phyloP scores from a whole-genome alignment of 495 filamentous ascomycete genomes.

The Parachaetomium inaequale region DNA sequence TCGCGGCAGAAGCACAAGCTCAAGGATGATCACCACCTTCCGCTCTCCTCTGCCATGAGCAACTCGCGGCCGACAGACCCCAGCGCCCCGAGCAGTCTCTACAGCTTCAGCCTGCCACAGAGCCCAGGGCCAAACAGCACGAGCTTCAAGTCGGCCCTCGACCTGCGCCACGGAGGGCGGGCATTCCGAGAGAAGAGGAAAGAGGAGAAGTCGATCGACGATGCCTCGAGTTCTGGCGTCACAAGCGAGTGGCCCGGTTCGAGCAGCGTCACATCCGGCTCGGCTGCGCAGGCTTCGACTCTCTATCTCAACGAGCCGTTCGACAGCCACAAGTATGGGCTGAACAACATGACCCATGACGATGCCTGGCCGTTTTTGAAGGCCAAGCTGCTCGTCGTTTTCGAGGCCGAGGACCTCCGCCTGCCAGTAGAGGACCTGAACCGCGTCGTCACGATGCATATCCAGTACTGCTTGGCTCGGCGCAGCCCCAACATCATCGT shows the following conservation, averaged over 20 bases:
- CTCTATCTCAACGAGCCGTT: constrained; percentile 46
- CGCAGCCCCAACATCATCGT: constrained; percentile 64
- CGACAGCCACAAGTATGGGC: constrained; percentile 57
- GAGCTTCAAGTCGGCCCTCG: constrained; percentile 74
- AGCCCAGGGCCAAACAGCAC: constrained; percentile 67
- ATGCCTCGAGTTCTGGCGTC: constrained; percentile 34
- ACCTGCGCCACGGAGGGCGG: constrained; percentile 79
- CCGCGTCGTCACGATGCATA: constrained; percentile 71
- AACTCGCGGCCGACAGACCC: constrained; percentile 87
- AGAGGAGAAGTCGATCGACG: constrained; percentile 60
- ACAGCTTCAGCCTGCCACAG: constrained; percentile 65
- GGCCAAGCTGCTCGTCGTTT: constrained; percentile 81
- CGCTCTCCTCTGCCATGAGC: constrained; percentile 83
- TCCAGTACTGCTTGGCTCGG: constrained; percentile 72
- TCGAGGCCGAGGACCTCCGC: constrained; percentile 86
- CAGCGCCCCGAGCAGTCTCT: constrained; percentile 77
- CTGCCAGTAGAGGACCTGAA: constrained; percentile 95
- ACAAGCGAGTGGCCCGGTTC: constrained; percentile 52
- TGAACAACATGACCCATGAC: constrained; percentile 79
- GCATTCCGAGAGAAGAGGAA: constrained; percentile 87
- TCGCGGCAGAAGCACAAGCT: constrained; percentile 89
- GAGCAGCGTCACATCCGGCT: constrained; percentile 46
- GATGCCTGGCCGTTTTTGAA: constrained; percentile 97
- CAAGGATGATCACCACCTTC: constrained; percentile 73
- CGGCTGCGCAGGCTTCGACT: constrained; percentile 27